Base-by-base conservation (phyloP, 148 eudicot genomes). In the Camellia lanceoleosa region DNA sequence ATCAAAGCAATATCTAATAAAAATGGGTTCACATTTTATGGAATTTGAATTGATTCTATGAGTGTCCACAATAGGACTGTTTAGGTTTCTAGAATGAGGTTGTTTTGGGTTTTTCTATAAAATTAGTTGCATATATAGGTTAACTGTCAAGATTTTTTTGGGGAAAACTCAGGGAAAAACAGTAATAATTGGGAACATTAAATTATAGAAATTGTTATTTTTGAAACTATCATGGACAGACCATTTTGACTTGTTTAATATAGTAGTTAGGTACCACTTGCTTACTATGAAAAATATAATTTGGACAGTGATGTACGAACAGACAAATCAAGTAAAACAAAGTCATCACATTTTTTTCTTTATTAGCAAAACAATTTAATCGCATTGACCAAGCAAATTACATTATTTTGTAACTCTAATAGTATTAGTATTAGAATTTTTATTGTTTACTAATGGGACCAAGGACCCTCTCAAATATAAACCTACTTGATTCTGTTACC, bases 261-360 rank as follows among this genome's bases (percentile, higher is more conserved):
- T 75, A 75, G 41, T 59, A 18, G 55, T 64, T n/a, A 75, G 78
- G 68, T 44, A 46, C 23, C 54, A 30, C 67, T 13, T 43, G 54
- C 78, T 44, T 61, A 11, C 23, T 16, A 61, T 43, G 16, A 60
- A 23, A 41, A 41, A 74, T 41, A 41, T 2, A 2, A 11, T 9
- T 23, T 30, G 4, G 58, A 56, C 20, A 15, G 10, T 58, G 64
- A 41, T 59, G 67, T 75, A 56, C 68, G 18, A 75, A 61, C 78
- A 42, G 30, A 55, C 46, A 4, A 52, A 23, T 70, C 20, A 44
- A 11, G 7, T 16, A 42, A 15, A 42, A 20, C 68, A 64, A 5
- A 6, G 68, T 5, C 11, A 15, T 23, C 2, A 15, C 41, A 19
- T 19, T 63, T 23, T 23, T 23, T 23, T 23, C 0, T 23, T 23